Percentiles rank a stretch among this genome's conserved stretches.
phyloP scores from a whole-genome alignment of 208 protist genomes.

The Kentomonas sorsogonicus region DNA sequence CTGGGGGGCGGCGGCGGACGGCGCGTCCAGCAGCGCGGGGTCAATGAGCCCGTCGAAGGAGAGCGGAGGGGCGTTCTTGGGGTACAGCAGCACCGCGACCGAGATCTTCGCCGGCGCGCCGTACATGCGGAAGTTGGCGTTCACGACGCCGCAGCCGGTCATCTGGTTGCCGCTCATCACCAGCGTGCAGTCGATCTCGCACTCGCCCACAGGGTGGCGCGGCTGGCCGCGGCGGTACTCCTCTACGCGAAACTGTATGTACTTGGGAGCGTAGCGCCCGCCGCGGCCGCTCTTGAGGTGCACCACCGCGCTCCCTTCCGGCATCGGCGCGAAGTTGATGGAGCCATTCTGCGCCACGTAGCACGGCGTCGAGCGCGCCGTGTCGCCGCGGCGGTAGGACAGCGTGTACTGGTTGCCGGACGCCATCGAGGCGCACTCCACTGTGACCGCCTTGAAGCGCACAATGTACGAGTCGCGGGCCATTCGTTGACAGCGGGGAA shows the following conservation, averaged over 20 bases:
- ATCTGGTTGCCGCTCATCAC: slow-evolving; percentile 26
- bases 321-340: slow-evolving; percentile 77
- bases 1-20: slow-evolving; percentile 15
- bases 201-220: slow-evolving; percentile 59
- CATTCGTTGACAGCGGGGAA: slow-evolving; percentile 23
- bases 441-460: slow-evolving; percentile 65
- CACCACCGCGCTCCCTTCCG: slow-evolving; percentile 68
- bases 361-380: slow-evolving; percentile 65
- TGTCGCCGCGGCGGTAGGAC: slow-evolving; percentile 67
- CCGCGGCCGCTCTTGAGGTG: slow-evolving; percentile 67
- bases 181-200: slow-evolving; percentile 62
- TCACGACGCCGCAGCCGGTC: slow-evolving; percentile 25
- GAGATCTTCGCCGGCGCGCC: slow-evolving; percentile 52
- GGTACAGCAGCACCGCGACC: slow-evolving; percentile 72
- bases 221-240: slow-evolving; percentile 68
- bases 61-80: slow-evolving; percentile 38
- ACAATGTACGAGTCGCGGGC: slow-evolving; percentile 63
- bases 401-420: slow-evolving; percentile 77
- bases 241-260: slow-evolving; percentile 76
- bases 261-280: slow-evolving; percentile 64
- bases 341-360: slow-evolving; percentile 51
- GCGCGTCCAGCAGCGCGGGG: slow-evolving; percentile 7
- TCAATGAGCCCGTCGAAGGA: slow-evolving; percentile 57
- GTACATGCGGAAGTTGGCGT: slow-evolving; percentile 55
- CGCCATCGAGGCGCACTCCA: slow-evolving; percentile 57